Evolutionary conservation across 2,329 filamentous ascomycete genomes (phyloP).

Genomic region (Ramularia collo-cygni): DNA sequence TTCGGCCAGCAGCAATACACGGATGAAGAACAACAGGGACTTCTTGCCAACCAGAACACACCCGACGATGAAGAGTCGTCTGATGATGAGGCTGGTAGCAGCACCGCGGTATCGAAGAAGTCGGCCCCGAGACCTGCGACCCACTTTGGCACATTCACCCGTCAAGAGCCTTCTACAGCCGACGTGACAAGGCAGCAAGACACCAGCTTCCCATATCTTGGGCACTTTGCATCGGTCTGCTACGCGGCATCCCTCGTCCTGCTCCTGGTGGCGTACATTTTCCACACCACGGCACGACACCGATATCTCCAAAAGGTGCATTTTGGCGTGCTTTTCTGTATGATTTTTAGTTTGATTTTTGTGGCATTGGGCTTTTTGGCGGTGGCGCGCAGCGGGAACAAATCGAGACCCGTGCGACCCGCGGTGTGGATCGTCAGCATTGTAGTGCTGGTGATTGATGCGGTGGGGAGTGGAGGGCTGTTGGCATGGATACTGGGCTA

Average conservation of each 20-base stretch:
- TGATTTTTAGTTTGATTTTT: conserved; percentile 59
- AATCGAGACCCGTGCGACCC: conserved; percentile 28
- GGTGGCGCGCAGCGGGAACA: conserved; percentile 38
- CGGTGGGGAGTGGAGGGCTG: conserved; percentile 46
- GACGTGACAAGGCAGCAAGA: neutral
- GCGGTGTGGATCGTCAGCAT: conserved; percentile 41
- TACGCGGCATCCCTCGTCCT: conserved; percentile 56
- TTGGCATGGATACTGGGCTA: conserved; percentile 44
- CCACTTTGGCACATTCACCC: conserved; percentile 15
- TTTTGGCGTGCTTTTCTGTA: conserved; percentile 62
- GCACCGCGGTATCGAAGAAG: conserved; percentile 1
- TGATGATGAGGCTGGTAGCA: conserved; percentile 22
- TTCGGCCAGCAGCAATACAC: conserved; percentile 26
- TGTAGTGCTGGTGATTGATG: conserved; percentile 40
- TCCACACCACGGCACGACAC: conserved; percentile 62
- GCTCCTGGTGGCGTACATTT: conserved; percentile 56
- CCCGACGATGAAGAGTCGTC: conserved; percentile 25
- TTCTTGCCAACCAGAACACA: conserved; percentile 12
- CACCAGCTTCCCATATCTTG: conserved; percentile 6
- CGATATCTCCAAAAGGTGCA: conserved; percentile 66
- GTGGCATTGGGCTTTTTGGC: conserved; percentile 55
- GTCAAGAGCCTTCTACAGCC: conserved; percentile 1
- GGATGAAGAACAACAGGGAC: conserved; percentile 19
- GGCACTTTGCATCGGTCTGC: conserved; percentile 41
- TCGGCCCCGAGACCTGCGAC: too few relatives aligned